Base-by-base conservation (phyloP, 2,329 filamentous ascomycete genomes). In the Epichloe aotearoae region DNA sequence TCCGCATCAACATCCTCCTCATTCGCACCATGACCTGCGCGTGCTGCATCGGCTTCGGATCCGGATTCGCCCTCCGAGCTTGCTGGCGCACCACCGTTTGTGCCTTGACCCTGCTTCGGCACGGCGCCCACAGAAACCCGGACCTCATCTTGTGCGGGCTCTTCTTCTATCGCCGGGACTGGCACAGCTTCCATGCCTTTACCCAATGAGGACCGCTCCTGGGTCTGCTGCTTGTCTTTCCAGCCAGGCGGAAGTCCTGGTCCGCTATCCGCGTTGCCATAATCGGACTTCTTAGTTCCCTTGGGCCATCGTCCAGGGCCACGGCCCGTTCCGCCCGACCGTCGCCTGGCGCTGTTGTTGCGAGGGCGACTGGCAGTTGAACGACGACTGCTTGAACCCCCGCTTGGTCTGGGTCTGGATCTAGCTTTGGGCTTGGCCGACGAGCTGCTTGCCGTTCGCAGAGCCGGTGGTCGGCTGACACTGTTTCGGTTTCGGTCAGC, bases 221-320 rank as follows among this genome's bases (percentile, higher is more conserved):
- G 56, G 1, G 56, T 46, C 48, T 59, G 59, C 49, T 55, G 59
- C 49, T 55, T 66, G 46, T 70, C 67, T 17, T 59, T 60, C 78
- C 78, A 81, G 0, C 71, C 72, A 3, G 80, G 80, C 1, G 80
- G 80, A 17, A 83, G 65, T 2, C 80, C 80, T 2, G 80, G 80
- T 1, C 80, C 80, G 57, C 80, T 83, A 36, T 79, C 77, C 0
- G 80, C 80, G 54, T 83, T 83, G 0, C 80, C 80, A 51, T 84
- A 84, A 58, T 84, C 80, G 39, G 76, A 76, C 62, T 84, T 84
- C 64, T 82, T 84, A 0, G 80, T 83, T 5, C 80, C 80, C 61
- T 83, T 84, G 0, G 80, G 80, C 79, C 79, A 84, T 41, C 80
- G 73, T 0, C 80, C 80, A 1, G 80, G 80, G 0, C 80, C 80